Percentiles rank a stretch among this genome's conserved stretches.
Conservation (phyloP, 2,329 filamentous ascomycete genomes). For the Metarhizium album region DNA sequence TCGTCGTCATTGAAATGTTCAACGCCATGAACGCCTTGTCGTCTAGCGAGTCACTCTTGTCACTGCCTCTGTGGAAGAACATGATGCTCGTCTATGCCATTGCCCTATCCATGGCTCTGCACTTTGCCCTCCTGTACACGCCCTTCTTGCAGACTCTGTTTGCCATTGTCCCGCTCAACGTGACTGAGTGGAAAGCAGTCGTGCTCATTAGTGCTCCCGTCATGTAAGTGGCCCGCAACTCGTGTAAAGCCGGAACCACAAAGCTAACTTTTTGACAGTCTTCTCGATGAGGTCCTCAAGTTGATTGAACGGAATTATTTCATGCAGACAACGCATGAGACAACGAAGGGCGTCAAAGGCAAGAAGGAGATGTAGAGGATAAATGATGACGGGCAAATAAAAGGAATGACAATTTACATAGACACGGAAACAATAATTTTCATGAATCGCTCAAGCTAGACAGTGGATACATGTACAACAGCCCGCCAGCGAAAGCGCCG, state of each 20-base stretch:
- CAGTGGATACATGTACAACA: conserved; percentile 21
- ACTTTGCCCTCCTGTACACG: conserved; percentile 88
- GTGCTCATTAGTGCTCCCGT: conserved; percentile 81
- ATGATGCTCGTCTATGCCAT: conserved; percentile 98
- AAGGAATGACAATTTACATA: conserved; percentile 6
- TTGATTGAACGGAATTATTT: conserved; percentile 60
- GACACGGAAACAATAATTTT: not conserved
- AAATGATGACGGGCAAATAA: conserved; percentile 12
- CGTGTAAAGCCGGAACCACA: not conserved
- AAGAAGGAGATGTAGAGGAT: conserved; percentile 38
- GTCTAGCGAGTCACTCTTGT: conserved; percentile 86
- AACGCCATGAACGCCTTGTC: conserved; percentile 98
- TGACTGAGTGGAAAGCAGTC: conserved; percentile 87
- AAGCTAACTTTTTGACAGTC: conserved; percentile 32
- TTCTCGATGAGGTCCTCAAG: conserved; percentile 81
- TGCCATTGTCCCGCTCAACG: conserved; percentile 78
- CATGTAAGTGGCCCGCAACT: conserved; percentile 51
- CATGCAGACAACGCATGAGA: conserved; percentile 33
- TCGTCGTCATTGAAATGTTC: conserved; percentile 98
- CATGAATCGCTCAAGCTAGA: conserved; percentile 14
- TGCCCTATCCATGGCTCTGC: conserved; percentile 79
- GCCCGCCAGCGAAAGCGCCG: conserved; percentile 4
- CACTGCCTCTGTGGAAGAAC: conserved; percentile 93
- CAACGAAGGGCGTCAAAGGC: conserved; percentile 27
- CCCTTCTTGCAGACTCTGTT: conserved; percentile 84